Percentiles rank a stretch among this genome's conserved stretches.
These are phyloP conservation scores for Zygoascus bituminiphila DNA, from an alignment of 805 yeast species.

Conservation along the genomic window DNA sequence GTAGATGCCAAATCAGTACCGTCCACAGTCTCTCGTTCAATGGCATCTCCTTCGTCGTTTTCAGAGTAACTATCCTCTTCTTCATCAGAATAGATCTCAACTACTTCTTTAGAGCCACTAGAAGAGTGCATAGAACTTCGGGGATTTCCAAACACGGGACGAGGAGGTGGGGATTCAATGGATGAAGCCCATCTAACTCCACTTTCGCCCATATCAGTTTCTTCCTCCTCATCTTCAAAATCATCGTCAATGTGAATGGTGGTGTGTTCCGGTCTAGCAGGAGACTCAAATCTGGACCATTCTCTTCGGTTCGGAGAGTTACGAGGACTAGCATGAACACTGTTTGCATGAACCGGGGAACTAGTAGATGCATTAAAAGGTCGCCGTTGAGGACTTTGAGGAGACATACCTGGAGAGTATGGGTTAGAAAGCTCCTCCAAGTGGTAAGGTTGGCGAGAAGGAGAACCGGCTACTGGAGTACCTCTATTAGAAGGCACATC, in stretches of 20 bases:
- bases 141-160: slow-evolving; percentile 6
- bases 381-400: slow-evolving; percentile 6
- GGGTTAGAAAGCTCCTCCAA: slow-evolving; percentile 18
- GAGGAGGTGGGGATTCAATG: slow-evolving; percentile 10
- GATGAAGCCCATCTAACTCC: slow-evolving; percentile 4
- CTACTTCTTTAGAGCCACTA: slow-evolving; percentile 7
- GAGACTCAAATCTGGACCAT: slow-evolving; percentile 33
- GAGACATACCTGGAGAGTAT: slow-evolving; percentile 9
- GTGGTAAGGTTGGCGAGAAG: slow-evolving; percentile 15
- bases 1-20: slow-evolving; percentile 7
- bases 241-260: slow-evolving; percentile 17
- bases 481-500: slow-evolving; percentile 12
- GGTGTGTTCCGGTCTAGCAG: slow-evolving; percentile 53
- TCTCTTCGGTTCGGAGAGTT: slow-evolving; percentile 20
- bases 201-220: not conserved
- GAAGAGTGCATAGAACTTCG: not conserved
- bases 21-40: slow-evolving; percentile 9
- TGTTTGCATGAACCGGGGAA: slow-evolving; percentile 5
- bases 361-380: slow-evolving; percentile 2
- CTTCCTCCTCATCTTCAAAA: slow-evolving; percentile 9
- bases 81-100: slow-evolving; percentile 10
- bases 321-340: slow-evolving; percentile 16
- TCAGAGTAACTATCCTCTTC: slow-evolving; percentile 11
- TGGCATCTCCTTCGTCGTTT: slow-evolving; percentile 13
- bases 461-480: slow-evolving; percentile 12